These are phyloP conservation scores for Thraustotheca clavata DNA, from an alignment of 352 stramenopile species.

Conservation along the genomic window DNA sequence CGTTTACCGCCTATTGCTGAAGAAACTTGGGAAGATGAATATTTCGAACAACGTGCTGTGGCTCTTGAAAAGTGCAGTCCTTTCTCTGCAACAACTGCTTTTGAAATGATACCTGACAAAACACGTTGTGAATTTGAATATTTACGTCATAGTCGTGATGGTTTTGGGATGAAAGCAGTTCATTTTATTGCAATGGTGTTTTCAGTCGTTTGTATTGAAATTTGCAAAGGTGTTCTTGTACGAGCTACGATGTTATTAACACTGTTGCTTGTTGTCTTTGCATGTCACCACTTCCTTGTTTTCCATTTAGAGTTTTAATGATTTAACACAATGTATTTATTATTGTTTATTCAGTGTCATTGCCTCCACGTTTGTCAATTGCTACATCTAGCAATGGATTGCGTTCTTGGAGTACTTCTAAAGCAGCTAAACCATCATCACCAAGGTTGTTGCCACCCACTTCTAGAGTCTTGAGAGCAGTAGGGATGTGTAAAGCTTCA, in stretches of 20 bases:
- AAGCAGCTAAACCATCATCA: conserved; percentile 46
- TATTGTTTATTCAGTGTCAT: conserved; percentile 29
- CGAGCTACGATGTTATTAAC: not conserved
- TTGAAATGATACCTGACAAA: too few relatives aligned
- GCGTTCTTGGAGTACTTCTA: conserved; percentile 45
- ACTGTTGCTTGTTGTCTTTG: not conserved
- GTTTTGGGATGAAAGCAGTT: not conserved
- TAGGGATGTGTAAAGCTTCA: conserved; percentile 46
- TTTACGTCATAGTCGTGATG: not conserved
- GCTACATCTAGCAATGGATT: conserved; percentile 63
- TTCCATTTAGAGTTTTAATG: not conserved
- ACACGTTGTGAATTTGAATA: too few relatives aligned
- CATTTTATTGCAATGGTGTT: conserved; percentile 7
- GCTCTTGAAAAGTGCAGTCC: not conserved
- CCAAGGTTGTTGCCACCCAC: conserved; percentile 78
- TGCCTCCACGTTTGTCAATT: conserved; percentile 68
- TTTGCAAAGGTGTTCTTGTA: conserved; percentile 7
- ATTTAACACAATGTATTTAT: not conserved
- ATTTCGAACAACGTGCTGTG: not conserved
- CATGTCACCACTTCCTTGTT: not conserved
- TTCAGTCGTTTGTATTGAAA: conserved; percentile 14
- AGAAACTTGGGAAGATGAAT: not conserved
- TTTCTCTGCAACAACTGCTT: not conserved
- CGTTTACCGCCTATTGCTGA: not conserved
- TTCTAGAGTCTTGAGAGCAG: conserved; percentile 67